A percentile compares a stretch with the other conserved stretches of the same genome.
Conservation (phyloP, 768 basidiomycete genomes). For the Ramaria sp. region DNA sequence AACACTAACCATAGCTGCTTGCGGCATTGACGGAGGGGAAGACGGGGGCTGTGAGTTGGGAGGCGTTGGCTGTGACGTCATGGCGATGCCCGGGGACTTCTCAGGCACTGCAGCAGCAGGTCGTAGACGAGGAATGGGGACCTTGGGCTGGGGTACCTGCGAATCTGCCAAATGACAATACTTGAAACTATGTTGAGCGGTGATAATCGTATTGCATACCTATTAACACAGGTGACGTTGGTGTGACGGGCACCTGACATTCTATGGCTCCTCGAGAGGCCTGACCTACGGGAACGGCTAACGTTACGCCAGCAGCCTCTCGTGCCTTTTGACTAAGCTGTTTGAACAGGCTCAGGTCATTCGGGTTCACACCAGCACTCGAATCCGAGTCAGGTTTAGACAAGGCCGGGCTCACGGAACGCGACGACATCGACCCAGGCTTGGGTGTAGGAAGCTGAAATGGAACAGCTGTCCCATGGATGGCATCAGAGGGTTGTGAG, state of each 20-base stretch:
- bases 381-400: not conserved
- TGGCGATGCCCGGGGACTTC: constrained; percentile 10
- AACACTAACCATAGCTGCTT: not conserved
- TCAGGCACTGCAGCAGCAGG: constrained; percentile 3
- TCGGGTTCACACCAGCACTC: constrained; percentile 6
- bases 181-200: not conserved
- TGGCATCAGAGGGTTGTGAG: not conserved
- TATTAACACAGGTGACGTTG: not conserved
- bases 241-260: not conserved
- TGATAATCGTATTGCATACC: not conserved
- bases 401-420: constrained; percentile 1
- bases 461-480: not conserved
- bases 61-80: constrained; percentile 5
- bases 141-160: constrained; percentile 25
- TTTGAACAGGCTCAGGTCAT: not conserved
- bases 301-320: constrained; percentile 26
- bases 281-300: constrained; percentile 21
- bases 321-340: constrained; percentile 27
- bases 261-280: not conserved
- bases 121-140: constrained; percentile 39
- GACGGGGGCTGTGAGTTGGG: constrained; percentile 11
- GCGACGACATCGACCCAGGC: not conserved
- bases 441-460: constrained; percentile 5
- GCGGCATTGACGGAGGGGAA: constrained; percentile 10
- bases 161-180: not conserved